Evolutionary conservation across 805 yeast species (phyloP), one percentile per base, ranked within the genome.

Genomic region (Candida chauliodis): DNA sequence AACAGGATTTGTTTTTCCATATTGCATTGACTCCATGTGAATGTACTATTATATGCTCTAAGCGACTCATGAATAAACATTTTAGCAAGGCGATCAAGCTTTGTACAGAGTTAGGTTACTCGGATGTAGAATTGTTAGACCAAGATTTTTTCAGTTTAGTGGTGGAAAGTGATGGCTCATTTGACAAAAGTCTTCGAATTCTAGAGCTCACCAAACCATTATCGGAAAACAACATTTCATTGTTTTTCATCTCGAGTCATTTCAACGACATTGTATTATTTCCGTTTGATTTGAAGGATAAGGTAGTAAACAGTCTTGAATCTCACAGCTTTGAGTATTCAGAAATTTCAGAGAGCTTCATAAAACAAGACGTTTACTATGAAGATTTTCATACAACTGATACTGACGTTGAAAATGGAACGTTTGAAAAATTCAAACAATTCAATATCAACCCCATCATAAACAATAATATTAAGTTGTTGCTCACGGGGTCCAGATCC

Each of bases 11-110:
- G 36, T 79, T 81, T 51, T 73, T 78, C 49, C 84, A 78, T 50
- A 63, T 81, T 24, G 81, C 84, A 2, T 73, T 76, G 48, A 76
- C 84, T 1, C 81, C 82, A 0, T 54, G 61, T n/a, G 86, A 80
- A 49, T 73, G 81, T 44, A 78, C 85, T 0, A 58, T 81, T 5
- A 79, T 81, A 45, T 75, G 79, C 43, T 61, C 78, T 1, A 53
- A 62, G 2, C 46, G 47, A 5, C 43, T 67, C n/a, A 64, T 75
- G 39, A 47, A 56, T 1, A 44, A 46, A 16, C 56, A 66, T 10
- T 71, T 81, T 44, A 48, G 46, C 1, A 58, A 64, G 15, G 66
- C 76, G 1, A 55, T 79, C 18, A 38, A 49, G 2, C 42, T 60
- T 14, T 58, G 74, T 35, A 40, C 46, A 21, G 35, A 48, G 10